phyloP scores from a whole-genome alignment of 1,284 basidiomycete species.

The Ceratobasidium sp. region DNA sequence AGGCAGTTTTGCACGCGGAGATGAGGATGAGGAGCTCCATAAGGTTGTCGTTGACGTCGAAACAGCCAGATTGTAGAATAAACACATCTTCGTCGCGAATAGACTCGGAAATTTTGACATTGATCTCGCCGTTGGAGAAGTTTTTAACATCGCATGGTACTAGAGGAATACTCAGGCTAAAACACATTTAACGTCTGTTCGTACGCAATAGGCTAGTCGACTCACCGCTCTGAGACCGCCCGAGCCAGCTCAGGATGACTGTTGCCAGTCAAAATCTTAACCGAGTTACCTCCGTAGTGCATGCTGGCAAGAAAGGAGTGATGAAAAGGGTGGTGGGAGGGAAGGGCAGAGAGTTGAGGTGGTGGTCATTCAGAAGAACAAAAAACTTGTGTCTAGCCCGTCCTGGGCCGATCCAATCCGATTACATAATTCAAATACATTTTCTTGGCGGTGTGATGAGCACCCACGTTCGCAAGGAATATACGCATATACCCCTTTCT shows the following conservation, averaged over 20 bases:
- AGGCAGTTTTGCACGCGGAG: slow-evolving; percentile 96
- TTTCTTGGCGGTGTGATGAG: neutral
- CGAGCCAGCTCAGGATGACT: slow-evolving; percentile 97
- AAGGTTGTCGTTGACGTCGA: slow-evolving; percentile 85
- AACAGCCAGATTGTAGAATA: slow-evolving; percentile 89
- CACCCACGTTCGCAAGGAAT: neutral
- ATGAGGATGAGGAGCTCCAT: slow-evolving; percentile 94
- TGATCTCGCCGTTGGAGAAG: slow-evolving; percentile 96
- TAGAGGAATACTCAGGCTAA: slow-evolving; percentile 90
- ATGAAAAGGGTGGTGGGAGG: neutral
- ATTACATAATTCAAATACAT: slow-evolving; percentile 28
- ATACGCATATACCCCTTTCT: neutral
- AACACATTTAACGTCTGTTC: slow-evolving; percentile 51
- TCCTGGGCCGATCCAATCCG: slow-evolving; percentile 9
- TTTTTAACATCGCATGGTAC: slow-evolving; percentile 93
- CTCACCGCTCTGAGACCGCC: slow-evolving; percentile 94
- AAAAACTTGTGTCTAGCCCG: slow-evolving; percentile 23
- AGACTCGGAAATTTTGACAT: slow-evolving; percentile 92
- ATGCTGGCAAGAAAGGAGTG: slow-evolving; percentile 58
- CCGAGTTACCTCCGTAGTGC: slow-evolving; percentile 90
- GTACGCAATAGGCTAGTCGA: slow-evolving; percentile 60
- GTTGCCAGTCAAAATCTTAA: slow-evolving; percentile 96
- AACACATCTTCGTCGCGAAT: slow-evolving; percentile 98
- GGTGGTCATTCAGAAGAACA: slow-evolving; percentile 32
- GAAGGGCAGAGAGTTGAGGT: neutral